phyloP scores from a whole-genome alignment of 106 monocot species.

The Ottelia alismoides region DNA sequence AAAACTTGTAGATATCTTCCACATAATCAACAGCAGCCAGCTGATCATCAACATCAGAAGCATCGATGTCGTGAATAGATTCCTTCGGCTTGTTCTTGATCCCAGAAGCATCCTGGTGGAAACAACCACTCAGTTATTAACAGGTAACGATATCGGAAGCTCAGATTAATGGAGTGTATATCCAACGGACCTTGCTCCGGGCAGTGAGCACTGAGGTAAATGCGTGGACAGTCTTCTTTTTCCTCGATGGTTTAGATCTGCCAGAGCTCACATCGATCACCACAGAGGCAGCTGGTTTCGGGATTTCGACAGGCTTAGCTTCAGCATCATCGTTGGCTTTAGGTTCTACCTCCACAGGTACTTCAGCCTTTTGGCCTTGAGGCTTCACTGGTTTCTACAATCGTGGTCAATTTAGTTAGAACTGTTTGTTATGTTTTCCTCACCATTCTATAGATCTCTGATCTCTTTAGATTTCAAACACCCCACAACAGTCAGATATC shows the following conservation, averaged over 20 bases:
- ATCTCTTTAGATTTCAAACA: neutral
- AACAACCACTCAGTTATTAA: neutral
- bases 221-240: constrained; percentile 11
- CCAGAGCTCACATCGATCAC: neutral
- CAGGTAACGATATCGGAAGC: neutral
- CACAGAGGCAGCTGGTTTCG: too few relatives aligned
- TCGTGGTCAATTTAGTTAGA: too few relatives aligned
- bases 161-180: too few relatives aligned
- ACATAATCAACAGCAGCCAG: constrained; percentile 52
- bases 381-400: neutral
- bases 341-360: neutral
- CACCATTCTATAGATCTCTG: too few relatives aligned
- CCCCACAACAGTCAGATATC: too few relatives aligned
- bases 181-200: constrained; percentile 13
- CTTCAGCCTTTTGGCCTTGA: neutral
- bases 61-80: constrained; percentile 40
- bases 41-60: constrained; percentile 28
- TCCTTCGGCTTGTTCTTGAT: constrained; percentile 21
- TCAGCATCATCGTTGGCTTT: neutral
- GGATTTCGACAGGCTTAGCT: constrained; percentile 1
- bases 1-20: constrained; percentile 58
- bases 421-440: too few relatives aligned
- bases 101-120: constrained; percentile 31
- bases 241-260: neutral
- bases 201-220: constrained; percentile 24